Conservation (phyloP, 1,284 basidiomycete species). For the Trichosporon coremiiforme region DNA sequence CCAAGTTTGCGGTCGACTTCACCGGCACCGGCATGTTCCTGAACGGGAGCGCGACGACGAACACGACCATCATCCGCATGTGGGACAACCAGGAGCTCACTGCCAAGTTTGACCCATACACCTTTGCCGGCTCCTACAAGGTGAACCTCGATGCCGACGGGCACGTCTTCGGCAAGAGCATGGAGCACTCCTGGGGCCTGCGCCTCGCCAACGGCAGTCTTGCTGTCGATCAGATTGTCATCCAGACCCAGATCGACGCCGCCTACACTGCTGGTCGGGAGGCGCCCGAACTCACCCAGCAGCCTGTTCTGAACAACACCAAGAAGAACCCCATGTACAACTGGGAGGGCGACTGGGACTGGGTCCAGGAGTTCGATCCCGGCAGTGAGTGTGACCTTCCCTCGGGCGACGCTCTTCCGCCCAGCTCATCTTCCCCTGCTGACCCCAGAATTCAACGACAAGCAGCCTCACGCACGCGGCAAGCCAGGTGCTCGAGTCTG, state of each 20-base stretch:
- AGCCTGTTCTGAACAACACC: not conserved
- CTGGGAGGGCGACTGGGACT: not conserved
- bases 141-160: not conserved
- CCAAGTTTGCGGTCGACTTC: not conserved
- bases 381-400: not conserved
- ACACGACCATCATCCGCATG: not conserved
- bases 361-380: not conserved
- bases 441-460: not conserved
- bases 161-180: not conserved
- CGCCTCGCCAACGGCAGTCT: not conserved
- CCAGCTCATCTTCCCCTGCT: not conserved
- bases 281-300: not conserved
- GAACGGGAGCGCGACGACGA: not conserved
- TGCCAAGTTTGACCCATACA: not conserved
- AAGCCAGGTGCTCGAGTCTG: not conserved
- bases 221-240: not conserved
- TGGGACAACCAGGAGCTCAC: not conserved
- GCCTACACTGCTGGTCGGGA: not conserved
- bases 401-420: too few species aligned
- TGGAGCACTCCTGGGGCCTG: not conserved
- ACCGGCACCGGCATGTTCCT: constrained; percentile 4
- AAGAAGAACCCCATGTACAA: not conserved
- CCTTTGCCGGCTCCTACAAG: not conserved
- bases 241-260: not conserved
- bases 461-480: not conserved